Conservation (phyloP, 75 land plant species). For the Larix kaempferi region DNA sequence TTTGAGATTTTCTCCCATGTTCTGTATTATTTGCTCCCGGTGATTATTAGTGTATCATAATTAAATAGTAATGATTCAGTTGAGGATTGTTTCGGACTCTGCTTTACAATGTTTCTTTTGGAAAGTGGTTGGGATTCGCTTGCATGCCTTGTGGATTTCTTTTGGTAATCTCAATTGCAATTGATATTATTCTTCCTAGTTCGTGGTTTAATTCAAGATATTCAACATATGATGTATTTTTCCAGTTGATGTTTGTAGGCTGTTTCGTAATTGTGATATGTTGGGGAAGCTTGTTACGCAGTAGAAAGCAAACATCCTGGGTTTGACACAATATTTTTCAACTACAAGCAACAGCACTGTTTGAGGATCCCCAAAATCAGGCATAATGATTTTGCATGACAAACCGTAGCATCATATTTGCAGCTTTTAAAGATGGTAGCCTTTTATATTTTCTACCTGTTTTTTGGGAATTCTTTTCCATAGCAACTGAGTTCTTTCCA, state of each 20-base stretch:
- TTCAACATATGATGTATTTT: not conserved
- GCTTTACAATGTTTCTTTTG: not conserved
- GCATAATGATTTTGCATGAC: not conserved
- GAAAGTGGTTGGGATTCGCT: not conserved
- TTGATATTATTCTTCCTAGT: not conserved
- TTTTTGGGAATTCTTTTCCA: not conserved
- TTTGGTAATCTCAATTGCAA: not conserved
- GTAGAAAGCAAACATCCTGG: not conserved
- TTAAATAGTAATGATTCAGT: not conserved
- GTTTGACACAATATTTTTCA: not conserved
- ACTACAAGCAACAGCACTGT: not conserved
- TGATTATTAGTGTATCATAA: not conserved
- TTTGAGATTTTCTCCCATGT: not conserved
- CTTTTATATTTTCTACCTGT: not conserved
- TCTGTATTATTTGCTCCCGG: too few relatives aligned
- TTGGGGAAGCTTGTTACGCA: not conserved
- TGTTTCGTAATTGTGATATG: not conserved
- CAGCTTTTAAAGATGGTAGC: not conserved
- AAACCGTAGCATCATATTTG: not conserved
- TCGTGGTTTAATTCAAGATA: not conserved
- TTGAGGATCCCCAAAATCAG: not conserved
- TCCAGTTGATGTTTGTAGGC: not conserved
- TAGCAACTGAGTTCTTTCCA: not conserved
- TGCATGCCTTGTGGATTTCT: not conserved
- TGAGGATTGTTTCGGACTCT: not conserved